Evolutionary conservation across 768 basidiomycete genomes (phyloP).

Genomic region (Kwoniella heveanensis): DNA sequence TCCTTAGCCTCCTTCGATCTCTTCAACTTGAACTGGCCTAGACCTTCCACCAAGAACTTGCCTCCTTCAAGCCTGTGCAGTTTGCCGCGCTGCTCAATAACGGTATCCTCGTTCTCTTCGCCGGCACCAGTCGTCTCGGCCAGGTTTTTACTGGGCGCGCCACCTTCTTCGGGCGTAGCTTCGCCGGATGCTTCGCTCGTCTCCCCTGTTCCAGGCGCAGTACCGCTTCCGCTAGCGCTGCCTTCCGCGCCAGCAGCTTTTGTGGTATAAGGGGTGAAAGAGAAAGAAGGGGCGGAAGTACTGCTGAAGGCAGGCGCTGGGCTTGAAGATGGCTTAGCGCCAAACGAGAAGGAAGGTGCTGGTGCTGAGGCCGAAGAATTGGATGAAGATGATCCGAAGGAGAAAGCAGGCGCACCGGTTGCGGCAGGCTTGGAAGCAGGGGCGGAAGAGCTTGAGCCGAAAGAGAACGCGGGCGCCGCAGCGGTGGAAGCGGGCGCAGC

Average conservation of each 20-base stretch:
- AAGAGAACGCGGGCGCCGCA: constrained; percentile 18
- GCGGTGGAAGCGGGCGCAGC: neutral
- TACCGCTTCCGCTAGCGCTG: neutral
- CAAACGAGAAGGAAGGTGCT: constrained; percentile 28
- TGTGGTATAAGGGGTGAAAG: constrained; percentile 15
- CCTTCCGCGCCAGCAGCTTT: constrained; percentile 14
- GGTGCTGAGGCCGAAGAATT: constrained; percentile 11
- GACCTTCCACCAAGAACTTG: constrained; percentile 25
- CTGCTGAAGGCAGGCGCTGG: neutral
- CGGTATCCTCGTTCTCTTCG: constrained; percentile 48
- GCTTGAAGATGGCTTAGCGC: constrained; percentile 18
- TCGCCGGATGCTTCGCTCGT: constrained; percentile 18
- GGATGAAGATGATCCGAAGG: constrained; percentile 15
- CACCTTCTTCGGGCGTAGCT: constrained; percentile 17
- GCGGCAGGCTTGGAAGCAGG: constrained; percentile 16
- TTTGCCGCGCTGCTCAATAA: constrained; percentile 40
- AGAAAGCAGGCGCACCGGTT: constrained; percentile 8
- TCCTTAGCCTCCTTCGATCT: constrained; percentile 26
- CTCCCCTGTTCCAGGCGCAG: constrained; percentile 4
- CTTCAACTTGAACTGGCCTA: constrained; percentile 43
- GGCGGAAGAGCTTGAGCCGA: constrained; percentile 16
- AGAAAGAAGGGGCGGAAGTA: constrained; percentile 13
- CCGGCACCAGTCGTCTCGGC: constrained; percentile 42
- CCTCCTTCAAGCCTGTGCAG: constrained; percentile 33
- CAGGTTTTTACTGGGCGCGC: constrained; percentile 33